Evolutionary conservation across 2,329 filamentous ascomycete genomes (phyloP), one percentile per base, ranked within the genome.

Genomic region (Pyrenophora graminea): DNA sequence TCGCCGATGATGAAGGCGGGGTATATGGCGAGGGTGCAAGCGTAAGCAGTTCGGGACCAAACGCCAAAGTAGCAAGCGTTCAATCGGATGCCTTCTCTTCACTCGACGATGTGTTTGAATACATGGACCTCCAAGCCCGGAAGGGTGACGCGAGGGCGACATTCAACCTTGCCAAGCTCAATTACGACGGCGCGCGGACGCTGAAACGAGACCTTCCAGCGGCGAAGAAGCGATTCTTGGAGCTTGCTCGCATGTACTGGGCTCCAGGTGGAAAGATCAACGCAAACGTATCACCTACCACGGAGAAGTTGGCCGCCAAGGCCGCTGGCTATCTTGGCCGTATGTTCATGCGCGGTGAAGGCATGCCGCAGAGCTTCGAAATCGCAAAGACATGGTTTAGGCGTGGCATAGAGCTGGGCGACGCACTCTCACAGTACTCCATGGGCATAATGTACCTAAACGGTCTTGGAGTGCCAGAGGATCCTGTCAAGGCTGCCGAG

Each of bases 21-120:
- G 88, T 96, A 6, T 99, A 97, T 70, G 95, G 94, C 39, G 91
- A 96, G 74, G 95, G 94, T 3, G 94, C 94, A 10, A 97, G 93
- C 69, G 90, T 88, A 33, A 87, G 88, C 19, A 97, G 91, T 68
- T 88, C 94, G 0, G 94, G 94, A 4, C 81, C 84, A 49, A 92
- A 96, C 68, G 91, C 91, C 3, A 83, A 87, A 64, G 86, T 86
- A 56, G 84, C 86, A 17, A 85, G 85, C 48, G 82, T 86, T 1
- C 87, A 88, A 58, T 90, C 90, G 2, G 89, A 94, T 67, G 85
- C 88, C 1, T 88, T 96, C 64, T 91, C 91, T 1, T 89, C 90
- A 13, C 84, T 97, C 51, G 91, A 96, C 63, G 93, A 99, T 72
- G 89, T 97, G 13, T 85, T 99, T 52, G 94, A 99, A 70, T 99